Evolutionary conservation across 129 eudicot genomes (phyloP).

Genomic region (Artemisia annua): DNA sequence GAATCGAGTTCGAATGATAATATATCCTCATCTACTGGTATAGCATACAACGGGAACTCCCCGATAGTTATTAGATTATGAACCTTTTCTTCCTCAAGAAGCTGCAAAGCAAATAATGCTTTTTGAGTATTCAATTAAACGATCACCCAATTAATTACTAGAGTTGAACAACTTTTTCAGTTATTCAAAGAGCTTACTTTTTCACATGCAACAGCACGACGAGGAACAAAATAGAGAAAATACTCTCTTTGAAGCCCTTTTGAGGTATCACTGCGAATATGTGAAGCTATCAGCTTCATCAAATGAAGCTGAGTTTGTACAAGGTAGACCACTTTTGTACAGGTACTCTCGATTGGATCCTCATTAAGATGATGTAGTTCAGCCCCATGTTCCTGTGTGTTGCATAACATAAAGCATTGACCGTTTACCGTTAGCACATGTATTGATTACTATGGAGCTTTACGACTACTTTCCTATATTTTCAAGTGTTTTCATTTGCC

Average conservation of each 20-base stretch:
- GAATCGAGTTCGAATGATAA: conserved; percentile 92
- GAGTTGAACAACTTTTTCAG: conserved; percentile 11
- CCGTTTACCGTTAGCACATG: conserved; percentile 19
- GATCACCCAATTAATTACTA: background rate
- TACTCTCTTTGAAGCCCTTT: conserved; percentile 94
- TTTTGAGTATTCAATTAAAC: background rate
- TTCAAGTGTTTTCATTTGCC: background rate
- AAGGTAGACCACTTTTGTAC: conserved; percentile 90
- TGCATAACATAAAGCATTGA: conserved; percentile 19
- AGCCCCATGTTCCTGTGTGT: conserved; percentile 89
- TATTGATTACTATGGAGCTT: background rate
- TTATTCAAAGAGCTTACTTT: conserved; percentile 46
- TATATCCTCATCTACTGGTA: conserved; percentile 88
- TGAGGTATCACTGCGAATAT: conserved; percentile 69
- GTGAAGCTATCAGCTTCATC: conserved; percentile 76
- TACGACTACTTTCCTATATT: no score
- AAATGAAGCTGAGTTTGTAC: conserved; percentile 76
- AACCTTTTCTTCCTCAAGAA: conserved; percentile 90
- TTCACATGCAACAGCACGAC: conserved; percentile 93
- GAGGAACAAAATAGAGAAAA: conserved; percentile 91
- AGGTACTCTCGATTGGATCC: conserved; percentile 69
- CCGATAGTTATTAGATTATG: conserved; percentile 83
- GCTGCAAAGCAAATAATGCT: conserved; percentile 39
- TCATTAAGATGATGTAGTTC: conserved; percentile 81
- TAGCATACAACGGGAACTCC: conserved; percentile 79